Conservation (phyloP, 306 rosid genomes). For the Vigna radiata region DNA sequence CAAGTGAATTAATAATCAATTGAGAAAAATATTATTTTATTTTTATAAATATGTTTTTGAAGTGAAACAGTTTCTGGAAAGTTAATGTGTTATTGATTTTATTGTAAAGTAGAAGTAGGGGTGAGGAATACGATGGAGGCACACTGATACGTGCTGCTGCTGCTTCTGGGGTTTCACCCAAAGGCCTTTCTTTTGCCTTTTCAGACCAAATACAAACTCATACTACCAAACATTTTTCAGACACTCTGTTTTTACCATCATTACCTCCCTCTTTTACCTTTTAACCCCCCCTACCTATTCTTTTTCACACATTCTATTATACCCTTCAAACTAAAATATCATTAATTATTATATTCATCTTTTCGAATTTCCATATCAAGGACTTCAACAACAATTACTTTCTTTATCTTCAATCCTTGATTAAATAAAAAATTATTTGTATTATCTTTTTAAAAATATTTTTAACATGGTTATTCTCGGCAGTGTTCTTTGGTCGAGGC, state of each 20-base stretch:
- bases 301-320: no score
- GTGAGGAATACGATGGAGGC: conserved; percentile 46
- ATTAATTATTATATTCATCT: no score
- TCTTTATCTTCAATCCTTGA: not conserved
- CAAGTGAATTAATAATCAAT: no score
- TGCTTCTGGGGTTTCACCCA: conserved; percentile 68
- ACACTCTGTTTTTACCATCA: conserved; percentile 20
- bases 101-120: no score
- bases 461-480: not conserved
- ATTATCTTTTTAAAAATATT: not conserved
- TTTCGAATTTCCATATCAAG: no score
- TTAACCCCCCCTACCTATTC: not conserved
- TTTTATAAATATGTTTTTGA: no score
- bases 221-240: conserved; percentile 51
- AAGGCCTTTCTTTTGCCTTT: conserved; percentile 58
- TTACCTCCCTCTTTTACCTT: conserved; percentile 19
- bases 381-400: no score
- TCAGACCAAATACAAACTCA: conserved; percentile 61
- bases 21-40: no score
- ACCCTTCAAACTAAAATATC: not conserved
- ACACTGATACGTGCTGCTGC: conserved; percentile 42
- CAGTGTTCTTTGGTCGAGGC: conserved; percentile 34
- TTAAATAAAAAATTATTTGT: not conserved
- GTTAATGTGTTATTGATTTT: no score
- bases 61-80: no score